phyloP scores from a whole-genome alignment of 2,329 filamentous ascomycete species.

The Cladophialophora bantiana region DNA sequence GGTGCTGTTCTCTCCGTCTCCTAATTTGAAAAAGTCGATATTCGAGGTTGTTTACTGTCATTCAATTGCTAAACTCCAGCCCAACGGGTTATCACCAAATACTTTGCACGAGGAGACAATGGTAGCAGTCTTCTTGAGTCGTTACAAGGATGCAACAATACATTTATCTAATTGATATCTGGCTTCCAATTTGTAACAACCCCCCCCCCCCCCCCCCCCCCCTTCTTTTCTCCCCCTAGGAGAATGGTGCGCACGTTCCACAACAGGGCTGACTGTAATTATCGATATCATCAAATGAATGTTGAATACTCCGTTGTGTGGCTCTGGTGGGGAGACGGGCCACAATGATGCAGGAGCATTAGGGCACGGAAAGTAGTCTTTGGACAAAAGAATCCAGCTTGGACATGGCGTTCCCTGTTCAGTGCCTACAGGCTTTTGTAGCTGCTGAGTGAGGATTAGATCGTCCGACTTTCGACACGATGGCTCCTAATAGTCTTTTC shows the following conservation, averaged over 20 bases:
- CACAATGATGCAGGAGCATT: neutral
- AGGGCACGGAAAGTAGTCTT: neutral
- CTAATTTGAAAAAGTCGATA: neutral
- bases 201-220: no score
- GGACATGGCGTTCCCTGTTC: conserved; percentile 10
- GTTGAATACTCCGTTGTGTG: neutral
- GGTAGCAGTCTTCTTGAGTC: neutral
- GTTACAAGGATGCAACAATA: neutral
- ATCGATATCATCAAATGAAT: neutral
- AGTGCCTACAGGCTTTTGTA: conserved; percentile 10
- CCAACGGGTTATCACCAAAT: neutral
- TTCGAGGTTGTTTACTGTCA: neutral
- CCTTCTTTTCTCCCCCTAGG: no score
- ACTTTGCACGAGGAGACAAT: neutral
- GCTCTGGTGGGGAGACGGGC: neutral
- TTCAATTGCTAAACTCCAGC: neutral
- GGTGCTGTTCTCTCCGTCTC: neutral
- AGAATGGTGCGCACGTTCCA: neutral
- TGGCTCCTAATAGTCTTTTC: neutral
- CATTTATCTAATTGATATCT: neutral
- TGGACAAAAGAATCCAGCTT: neutral
- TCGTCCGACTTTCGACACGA: neutral
- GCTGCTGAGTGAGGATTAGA: conserved; percentile 17
- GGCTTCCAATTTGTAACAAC: neutral
- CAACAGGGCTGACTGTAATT: neutral